A percentile compares a stretch with the other conserved stretches of the same genome.
Evolutionary conservation across 768 basidiomycete species (phyloP).

Genomic region (Neoboletus magnificus): DNA sequence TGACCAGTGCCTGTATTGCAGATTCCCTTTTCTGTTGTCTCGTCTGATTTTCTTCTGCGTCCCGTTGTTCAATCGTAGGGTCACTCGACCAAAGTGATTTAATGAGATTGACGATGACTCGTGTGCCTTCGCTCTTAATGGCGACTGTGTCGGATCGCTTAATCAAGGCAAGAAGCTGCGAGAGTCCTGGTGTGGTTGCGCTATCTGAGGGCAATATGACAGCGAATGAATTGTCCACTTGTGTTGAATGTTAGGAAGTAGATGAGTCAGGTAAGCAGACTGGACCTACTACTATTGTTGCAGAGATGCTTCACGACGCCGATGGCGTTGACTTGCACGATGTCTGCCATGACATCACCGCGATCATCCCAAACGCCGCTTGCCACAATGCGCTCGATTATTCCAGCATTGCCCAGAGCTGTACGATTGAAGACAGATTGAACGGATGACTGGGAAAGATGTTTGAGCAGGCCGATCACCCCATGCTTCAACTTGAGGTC

Average conservation of each 20-base stretch:
- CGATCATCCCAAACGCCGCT: conserved; percentile 70
- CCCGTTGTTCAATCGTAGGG: conserved; percentile 26
- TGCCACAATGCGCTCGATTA: conserved; percentile 57
- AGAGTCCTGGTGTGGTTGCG: conserved; percentile 41
- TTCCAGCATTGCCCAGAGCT: conserved; percentile 54
- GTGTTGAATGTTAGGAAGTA: conserved; percentile 26
- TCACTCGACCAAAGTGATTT: conserved; percentile 71
- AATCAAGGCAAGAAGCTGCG: conserved; percentile 70
- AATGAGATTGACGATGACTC: conserved; percentile 82
- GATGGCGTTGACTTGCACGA: conserved; percentile 84
- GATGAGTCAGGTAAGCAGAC: conserved; percentile 9
- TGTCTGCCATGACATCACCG: conserved; percentile 75
- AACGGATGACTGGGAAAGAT: conserved; percentile 71
- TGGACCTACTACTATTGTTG: conserved; percentile 60
- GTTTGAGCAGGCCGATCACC: conserved; percentile 80
- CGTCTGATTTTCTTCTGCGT: conserved; percentile 34
- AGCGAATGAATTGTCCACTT: conserved; percentile 45
- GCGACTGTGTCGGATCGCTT: conserved; percentile 77
- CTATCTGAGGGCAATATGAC: conserved; percentile 48
- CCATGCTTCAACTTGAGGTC: conserved; percentile 90
- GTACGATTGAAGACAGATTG: conserved; percentile 56
- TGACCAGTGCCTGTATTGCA: conserved; percentile 52
- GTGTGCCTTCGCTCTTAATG: conserved; percentile 85
- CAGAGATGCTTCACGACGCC: conserved; percentile 89
- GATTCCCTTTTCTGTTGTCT: conserved; percentile 49